Conservation (phyloP, 768 basidiomycete species). For the Xanthoconium purpureum region DNA sequence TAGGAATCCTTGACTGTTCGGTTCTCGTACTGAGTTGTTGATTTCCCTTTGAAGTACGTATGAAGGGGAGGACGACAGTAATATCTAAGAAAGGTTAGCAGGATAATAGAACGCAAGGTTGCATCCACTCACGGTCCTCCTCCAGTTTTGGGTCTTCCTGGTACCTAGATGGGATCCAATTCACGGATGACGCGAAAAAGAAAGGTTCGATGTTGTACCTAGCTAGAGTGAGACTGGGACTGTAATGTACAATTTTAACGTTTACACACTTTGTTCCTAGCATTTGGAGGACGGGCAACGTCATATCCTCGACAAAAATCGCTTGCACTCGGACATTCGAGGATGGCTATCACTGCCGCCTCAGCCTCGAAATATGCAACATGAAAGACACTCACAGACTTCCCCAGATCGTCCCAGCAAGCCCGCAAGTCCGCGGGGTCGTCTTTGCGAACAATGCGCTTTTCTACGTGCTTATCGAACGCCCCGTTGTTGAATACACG, state of each 20-base stretch:
- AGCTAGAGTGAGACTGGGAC: background rate
- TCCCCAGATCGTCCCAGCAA: slow-evolving; percentile 30
- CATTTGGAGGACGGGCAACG: slow-evolving; percentile 36
- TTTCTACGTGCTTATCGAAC: slow-evolving; percentile 15
- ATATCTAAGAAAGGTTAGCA: slow-evolving; percentile 34
- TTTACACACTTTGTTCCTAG: slow-evolving; percentile 37
- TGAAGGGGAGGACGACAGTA: slow-evolving; percentile 41
- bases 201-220: slow-evolving; percentile 45
- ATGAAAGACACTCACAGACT: slow-evolving; percentile 21
- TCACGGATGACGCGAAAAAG: slow-evolving; percentile 42
- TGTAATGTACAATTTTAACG: too few relatives aligned
- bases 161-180: slow-evolving; percentile 42
- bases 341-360: slow-evolving; percentile 18
- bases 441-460: slow-evolving; percentile 8
- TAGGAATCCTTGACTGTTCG: slow-evolving; percentile 18
- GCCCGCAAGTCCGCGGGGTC: slow-evolving; percentile 13
- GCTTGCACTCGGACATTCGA: slow-evolving; percentile 31
- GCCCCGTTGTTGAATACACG: slow-evolving; percentile 13
- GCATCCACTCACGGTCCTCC: slow-evolving; percentile 37
- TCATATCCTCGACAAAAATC: slow-evolving; percentile 39
- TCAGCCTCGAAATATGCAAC: background rate
- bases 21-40: slow-evolving; percentile 19
- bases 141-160: slow-evolving; percentile 34
- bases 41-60: slow-evolving; percentile 37
- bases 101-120: background rate